A percentile compares a stretch with the other conserved stretches of the same genome.
These are phyloP conservation scores for Penicillium sp. DNA, from an alignment of 2,329 filamentous ascomycete genomes.

Conservation along the genomic window DNA sequence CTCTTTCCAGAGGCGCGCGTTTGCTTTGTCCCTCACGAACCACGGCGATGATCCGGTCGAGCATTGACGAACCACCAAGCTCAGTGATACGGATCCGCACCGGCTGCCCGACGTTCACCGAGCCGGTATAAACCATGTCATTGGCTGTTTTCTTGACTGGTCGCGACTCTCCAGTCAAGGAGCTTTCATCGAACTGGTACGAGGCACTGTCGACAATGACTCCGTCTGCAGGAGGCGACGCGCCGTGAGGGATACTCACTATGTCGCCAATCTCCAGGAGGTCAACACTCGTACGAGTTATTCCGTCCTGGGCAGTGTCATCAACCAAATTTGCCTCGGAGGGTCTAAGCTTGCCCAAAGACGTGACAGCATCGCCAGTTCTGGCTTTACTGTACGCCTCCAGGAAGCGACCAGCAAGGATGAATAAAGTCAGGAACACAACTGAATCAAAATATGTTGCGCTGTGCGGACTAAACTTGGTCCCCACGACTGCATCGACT, in stretches of 20 bases:
- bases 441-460: slow-evolving; percentile 86
- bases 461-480: slow-evolving; percentile 48
- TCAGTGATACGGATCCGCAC: slow-evolving; percentile 44
- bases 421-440: slow-evolving; percentile 84
- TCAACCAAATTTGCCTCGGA: slow-evolving; percentile 64
- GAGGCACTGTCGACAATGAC: slow-evolving; percentile 53
- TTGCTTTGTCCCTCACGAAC: slow-evolving; percentile 50
- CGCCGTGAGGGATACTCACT: slow-evolving; percentile 72
- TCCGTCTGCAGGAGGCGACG: slow-evolving; percentile 82
- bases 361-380: slow-evolving; percentile 79
- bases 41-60: slow-evolving; percentile 49
- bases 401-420: slow-evolving; percentile 58
- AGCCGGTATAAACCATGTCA: slow-evolving; percentile 47
- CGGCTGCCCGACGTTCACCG: slow-evolving; percentile 48
- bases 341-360: slow-evolving; percentile 72
- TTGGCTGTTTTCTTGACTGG: slow-evolving; percentile 43
- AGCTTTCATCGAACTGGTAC: slow-evolving; percentile 80
- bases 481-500: slow-evolving; percentile 45
- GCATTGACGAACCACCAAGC: slow-evolving; percentile 48
- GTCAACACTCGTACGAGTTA: slow-evolving; percentile 57
- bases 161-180: slow-evolving; percentile 62
- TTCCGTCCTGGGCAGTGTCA: slow-evolving; percentile 13
- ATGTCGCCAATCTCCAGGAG: slow-evolving; percentile 70
- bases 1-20: slow-evolving; percentile 47
- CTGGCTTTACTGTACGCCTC: slow-evolving; percentile 91